Percentiles rank a stretch among this genome's conserved stretches.
phyloP scores from a whole-genome alignment of 1,139 yeast genomes.

The Chernovozyma sophiae-reginae region DNA sequence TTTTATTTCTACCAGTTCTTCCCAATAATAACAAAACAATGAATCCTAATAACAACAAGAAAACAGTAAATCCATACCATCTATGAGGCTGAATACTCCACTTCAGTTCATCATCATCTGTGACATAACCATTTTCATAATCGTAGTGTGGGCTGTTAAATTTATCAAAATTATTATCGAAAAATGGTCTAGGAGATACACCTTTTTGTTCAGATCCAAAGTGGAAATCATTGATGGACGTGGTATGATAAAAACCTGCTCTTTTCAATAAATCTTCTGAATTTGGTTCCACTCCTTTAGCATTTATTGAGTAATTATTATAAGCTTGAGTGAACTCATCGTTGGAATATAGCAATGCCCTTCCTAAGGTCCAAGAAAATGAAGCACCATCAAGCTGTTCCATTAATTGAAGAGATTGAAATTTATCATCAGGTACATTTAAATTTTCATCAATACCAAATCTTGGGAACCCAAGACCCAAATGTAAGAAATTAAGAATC shows the following conservation, averaged over 20 bases:
- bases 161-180: slow-evolving; percentile 19
- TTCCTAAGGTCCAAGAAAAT: slow-evolving; percentile 81
- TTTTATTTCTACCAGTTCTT: slow-evolving; percentile 14
- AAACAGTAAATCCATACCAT: slow-evolving; percentile 51
- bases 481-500: slow-evolving; percentile 65
- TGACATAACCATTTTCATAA: slow-evolving; percentile 28
- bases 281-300: slow-evolving; percentile 21
- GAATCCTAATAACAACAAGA: slow-evolving; percentile 37
- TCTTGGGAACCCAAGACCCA: slow-evolving; percentile 70
- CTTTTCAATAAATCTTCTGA: slow-evolving; percentile 15
- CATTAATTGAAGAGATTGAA: slow-evolving; percentile 55
- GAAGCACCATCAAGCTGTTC: slow-evolving; percentile 62
- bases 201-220: slow-evolving; percentile 53
- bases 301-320: slow-evolving; percentile 23
- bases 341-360: slow-evolving; percentile 63
- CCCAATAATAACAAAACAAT: slow-evolving; percentile 51
- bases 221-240: slow-evolving; percentile 43
- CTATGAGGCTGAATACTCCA: slow-evolving; percentile 49
- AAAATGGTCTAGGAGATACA: slow-evolving; percentile 42
- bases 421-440: slow-evolving; percentile 11
- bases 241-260: slow-evolving; percentile 49
- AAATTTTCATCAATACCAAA: slow-evolving; percentile 36
- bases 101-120: slow-evolving; percentile 27
- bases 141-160: slow-evolving; percentile 20
- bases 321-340: slow-evolving; percentile 42